These are phyloP conservation scores for Madurella fahalii DNA, from an alignment of 2,329 filamentous ascomycete species.

Conservation along the genomic window DNA sequence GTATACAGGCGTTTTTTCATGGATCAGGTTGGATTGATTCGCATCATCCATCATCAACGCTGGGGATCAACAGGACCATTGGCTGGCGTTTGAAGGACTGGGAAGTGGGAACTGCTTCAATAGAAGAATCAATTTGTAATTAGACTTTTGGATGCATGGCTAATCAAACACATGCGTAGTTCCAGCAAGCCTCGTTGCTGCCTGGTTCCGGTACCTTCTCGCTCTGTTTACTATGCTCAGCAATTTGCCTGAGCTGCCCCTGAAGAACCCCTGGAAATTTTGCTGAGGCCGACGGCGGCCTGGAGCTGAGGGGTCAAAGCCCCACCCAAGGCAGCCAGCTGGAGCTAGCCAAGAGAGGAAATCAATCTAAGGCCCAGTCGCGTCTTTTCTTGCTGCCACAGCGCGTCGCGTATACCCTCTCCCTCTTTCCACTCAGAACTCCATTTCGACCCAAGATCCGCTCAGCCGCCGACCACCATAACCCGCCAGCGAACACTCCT, in stretches of 20 bases:
- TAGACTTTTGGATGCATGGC: constrained; percentile 14
- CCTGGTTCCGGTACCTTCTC: no score
- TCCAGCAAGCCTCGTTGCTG: no score
- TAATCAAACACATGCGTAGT: neutral
- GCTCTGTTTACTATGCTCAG: neutral
- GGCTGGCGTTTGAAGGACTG: constrained; percentile 11
- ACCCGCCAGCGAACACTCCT: neutral
- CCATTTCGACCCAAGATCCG: constrained; percentile 11
- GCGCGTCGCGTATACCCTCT: constrained; percentile 20
- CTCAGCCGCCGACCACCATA: neutral
- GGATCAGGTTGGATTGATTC: constrained; percentile 2
- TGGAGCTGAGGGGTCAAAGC: no score
- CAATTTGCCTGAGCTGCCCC: neutral
- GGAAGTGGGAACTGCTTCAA: constrained; percentile 7
- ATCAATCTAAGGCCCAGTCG: constrained; percentile 25
- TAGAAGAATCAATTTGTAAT: constrained; percentile 17
- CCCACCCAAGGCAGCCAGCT: neutral
- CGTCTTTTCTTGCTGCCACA: constrained; percentile 17
- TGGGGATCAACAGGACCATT: constrained; percentile 8
- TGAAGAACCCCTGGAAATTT: neutral
- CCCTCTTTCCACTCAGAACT: constrained; percentile 17
- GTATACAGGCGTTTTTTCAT: constrained; percentile 10
- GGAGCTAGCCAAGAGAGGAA: constrained; percentile 17
- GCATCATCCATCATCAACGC: constrained; percentile 1
- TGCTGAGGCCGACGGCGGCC: no score